Base-by-base conservation (phyloP, 768 basidiomycete genomes). In the Boletus rex-veris region DNA sequence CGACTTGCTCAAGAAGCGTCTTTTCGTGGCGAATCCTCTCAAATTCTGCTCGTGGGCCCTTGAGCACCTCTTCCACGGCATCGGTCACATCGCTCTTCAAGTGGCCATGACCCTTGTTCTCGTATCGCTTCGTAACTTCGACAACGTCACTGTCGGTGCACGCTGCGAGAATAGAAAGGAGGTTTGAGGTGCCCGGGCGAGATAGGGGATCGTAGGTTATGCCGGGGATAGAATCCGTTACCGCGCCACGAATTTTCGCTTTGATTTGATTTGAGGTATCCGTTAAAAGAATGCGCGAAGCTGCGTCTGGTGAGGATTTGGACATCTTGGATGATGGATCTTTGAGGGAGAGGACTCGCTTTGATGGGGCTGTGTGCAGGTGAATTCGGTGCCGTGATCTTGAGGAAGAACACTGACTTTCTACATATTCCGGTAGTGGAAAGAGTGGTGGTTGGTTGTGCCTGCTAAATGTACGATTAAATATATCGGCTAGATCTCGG, bases 291-390 rank as follows among this genome's bases (percentile, higher is more conserved):
- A 98, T 92, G 24, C 94, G 87, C 0, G 93, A 95, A 15, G 81
- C 71, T 1, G 81, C 54, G 66, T 91, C 84, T 0, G 85, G 86
- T 0, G 92, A 80, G 0, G 95, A 98, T 70, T 98, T 98, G 36
- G 95, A 97, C 95, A 98, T 98, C 68, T 98, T 98, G 4, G 85
- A 80, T 0, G 77, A 74, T 1, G 93, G 90, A 66, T 94, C 89
- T 53, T 83, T 85, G 16, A 98, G 83, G 3, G 93, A 95, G 26
- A 96, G 81, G 16, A 98, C 78, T 7, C 94, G 84, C 66, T 83
- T 85, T 9, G 21, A 24, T 24, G 21, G 21, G 21, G 21, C 21
- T 24, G 4, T 24, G 21, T 24, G 21, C 21, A 24, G 21, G 21
- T 24, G 21, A 24, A 24, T 24, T 24, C 21, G 21, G 21, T 24